These are phyloP conservation scores for Cyberlindnera nakhonratchasimensis DNA, from an alignment of 805 yeast species.

Conservation along the genomic window DNA sequence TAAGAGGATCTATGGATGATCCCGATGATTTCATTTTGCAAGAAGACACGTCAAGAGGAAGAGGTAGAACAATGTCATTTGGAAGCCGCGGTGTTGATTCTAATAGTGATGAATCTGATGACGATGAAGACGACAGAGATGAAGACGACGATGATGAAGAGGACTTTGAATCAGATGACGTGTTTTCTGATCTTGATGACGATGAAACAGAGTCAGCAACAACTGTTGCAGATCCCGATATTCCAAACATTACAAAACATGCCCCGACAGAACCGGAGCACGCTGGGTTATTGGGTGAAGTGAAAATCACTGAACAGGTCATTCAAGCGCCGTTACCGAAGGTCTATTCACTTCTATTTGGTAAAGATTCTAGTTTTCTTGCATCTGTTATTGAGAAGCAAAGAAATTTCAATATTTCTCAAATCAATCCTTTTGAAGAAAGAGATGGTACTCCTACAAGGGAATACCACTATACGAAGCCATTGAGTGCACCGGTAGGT, in stretches of 20 bases:
- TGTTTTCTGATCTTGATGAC: conserved; percentile 5
- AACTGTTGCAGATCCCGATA: conserved; percentile 2
- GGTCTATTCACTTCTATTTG: conserved; percentile 57
- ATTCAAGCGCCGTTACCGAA: conserved; percentile 65
- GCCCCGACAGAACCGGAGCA: conserved; percentile 46
- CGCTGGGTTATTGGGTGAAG: conserved; percentile 45
- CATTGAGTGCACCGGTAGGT: conserved; percentile 65
- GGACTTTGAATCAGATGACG: conserved; percentile 7
- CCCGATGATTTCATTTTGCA: conserved; percentile 16
- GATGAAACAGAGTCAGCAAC: background rate
- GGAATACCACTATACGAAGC: conserved; percentile 56
- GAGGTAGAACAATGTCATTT: conserved; percentile 4
- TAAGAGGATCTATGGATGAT: conserved; percentile 26
- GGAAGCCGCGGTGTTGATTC: conserved; percentile 10
- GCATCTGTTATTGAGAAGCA: conserved; percentile 50
- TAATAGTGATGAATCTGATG: conserved; percentile 11
- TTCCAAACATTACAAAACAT: conserved; percentile 32
- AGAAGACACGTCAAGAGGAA: conserved; percentile 4
- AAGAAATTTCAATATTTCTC: conserved; percentile 58
- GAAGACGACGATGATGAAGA: conserved; percentile 14
- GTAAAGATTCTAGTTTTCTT: conserved; percentile 48
- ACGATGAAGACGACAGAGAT: conserved; percentile 13
- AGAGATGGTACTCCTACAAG: conserved; percentile 36
- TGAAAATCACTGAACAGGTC: conserved; percentile 49
- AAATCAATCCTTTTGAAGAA: conserved; percentile 39